Percentiles rank a stretch among this genome's conserved stretches.
Evolutionary conservation across 495 filamentous ascomycete genomes (phyloP).

Genomic region (Darksidea phi): DNA sequence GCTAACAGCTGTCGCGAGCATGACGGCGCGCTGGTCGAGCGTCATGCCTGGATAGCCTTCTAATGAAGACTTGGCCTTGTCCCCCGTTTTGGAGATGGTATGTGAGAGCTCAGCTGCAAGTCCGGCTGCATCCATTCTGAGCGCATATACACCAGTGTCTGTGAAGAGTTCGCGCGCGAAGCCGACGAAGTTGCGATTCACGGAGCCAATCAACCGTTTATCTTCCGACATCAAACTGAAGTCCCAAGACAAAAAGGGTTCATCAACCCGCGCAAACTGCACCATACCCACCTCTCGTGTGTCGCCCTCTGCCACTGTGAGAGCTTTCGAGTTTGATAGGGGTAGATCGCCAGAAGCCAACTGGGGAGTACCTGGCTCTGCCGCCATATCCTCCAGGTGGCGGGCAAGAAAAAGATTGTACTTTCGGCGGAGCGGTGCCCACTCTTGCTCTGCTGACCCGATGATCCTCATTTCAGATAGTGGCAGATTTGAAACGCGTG

Average conservation of each 20-base stretch:
- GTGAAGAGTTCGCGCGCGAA: constrained; percentile 73
- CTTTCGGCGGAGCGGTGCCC: constrained; percentile 65
- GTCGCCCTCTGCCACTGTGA: constrained; percentile 46
- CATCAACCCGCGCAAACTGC: constrained; percentile 62
- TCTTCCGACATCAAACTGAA: constrained; percentile 42
- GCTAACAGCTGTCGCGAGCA: constrained; percentile 69
- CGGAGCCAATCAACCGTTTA: constrained; percentile 52
- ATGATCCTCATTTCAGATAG: constrained; percentile 62
- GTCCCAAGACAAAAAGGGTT: constrained; percentile 49
- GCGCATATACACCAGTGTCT: constrained; percentile 67
- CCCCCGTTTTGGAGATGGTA: constrained; percentile 41
- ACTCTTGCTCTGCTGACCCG: constrained; percentile 67
- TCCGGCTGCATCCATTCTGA: constrained; percentile 65
- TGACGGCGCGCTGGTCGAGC: constrained; percentile 68
- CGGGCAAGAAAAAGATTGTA: constrained; percentile 63
- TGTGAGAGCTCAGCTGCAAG: constrained; percentile 46
- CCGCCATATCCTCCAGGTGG: constrained; percentile 31
- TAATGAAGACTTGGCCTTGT: not conserved
- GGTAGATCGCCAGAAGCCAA: constrained; percentile 50
- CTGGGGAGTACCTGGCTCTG: constrained; percentile 35
- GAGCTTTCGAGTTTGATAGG: constrained; percentile 51
- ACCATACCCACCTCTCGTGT: constrained; percentile 49
- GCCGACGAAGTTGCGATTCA: constrained; percentile 67
- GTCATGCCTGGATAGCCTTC: constrained; percentile 54
- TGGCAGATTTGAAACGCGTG: constrained; percentile 52